phyloP scores from a whole-genome alignment of 2,329 filamentous ascomycete species.

The Ophiostoma quercus region DNA sequence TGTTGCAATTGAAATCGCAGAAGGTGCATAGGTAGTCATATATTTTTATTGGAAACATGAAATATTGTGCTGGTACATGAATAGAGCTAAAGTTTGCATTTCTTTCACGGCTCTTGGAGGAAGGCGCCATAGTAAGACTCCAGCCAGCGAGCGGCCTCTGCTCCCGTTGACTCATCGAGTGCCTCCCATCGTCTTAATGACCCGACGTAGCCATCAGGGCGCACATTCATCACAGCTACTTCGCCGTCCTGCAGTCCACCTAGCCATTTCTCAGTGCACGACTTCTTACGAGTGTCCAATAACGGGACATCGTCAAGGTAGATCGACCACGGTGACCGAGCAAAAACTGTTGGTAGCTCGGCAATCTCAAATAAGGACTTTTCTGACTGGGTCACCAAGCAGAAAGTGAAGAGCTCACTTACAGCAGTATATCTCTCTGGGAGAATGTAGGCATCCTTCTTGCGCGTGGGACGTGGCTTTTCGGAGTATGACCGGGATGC shows the following conservation, averaged over 20 bases:
- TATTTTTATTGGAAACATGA: too few species aligned
- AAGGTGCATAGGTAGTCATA: too few species aligned
- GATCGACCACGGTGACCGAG: constrained; percentile 63
- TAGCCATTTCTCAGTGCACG: constrained; percentile 64
- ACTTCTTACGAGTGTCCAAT: constrained; percentile 46
- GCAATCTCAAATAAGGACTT: constrained; percentile 60
- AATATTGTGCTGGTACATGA: not conserved
- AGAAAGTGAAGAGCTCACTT: constrained; percentile 64
- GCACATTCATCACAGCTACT: constrained; percentile 60
- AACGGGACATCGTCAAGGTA: constrained; percentile 62
- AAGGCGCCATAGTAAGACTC: constrained; percentile 6
- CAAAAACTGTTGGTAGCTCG: constrained; percentile 56
- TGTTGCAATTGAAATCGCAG: too few species aligned
- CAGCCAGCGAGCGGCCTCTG: constrained; percentile 11
- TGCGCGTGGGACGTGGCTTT: constrained; percentile 51
- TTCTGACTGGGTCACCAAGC: constrained; percentile 58
- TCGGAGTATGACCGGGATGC: constrained; percentile 57
- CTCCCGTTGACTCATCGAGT: not conserved
- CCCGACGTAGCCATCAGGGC: constrained; percentile 70
- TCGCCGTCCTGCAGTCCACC: constrained; percentile 51
- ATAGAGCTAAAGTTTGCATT: not conserved
- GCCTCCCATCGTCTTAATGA: constrained; percentile 43
- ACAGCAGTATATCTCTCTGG: constrained; percentile 63
- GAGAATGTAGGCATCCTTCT: constrained; percentile 61
- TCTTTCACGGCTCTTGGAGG: not conserved